Base-by-base conservation (phyloP, 352 stramenopile genomes). In the Pythium utonaiense region DNA sequence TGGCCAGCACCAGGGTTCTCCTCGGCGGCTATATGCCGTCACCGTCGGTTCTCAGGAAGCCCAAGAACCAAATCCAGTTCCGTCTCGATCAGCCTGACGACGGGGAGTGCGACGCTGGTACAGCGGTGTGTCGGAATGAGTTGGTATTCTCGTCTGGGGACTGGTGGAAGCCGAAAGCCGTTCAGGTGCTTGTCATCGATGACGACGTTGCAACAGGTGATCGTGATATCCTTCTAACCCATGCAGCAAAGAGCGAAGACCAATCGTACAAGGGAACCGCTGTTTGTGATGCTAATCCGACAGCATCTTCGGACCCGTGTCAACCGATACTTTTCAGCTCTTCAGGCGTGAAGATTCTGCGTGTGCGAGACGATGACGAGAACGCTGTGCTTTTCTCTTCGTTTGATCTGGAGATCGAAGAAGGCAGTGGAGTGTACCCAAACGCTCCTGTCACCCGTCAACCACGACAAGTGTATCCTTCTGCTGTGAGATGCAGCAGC, bases 11-110 rank as follows among this genome's bases (percentile, higher is more conserved):
- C 25, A 70, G 60, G 21, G 61, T 91, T 1, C 65, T 65, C 1
- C 49, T 91, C 1, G 76, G 81, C 10, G 78, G 75, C 10, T 84
- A 77, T 57, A 77, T 91, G 64, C 67, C 81, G 6, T 85, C 77
- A 0, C 52, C 72, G 0, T 74, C 77, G 13, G 52, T 67, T 34
- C 24, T 63, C 56, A n/a, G 33, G 6, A 50, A 58, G 27, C 63
- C 54, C 13, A 57, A 77, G 36, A 91, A 85, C 38, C 74, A 89
- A 61, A 72, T 91, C 17, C 27, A 69, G 10, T 66, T 83, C 14
- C 44, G 50, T 0, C 33, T 78, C 44, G 62, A 63, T 13, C 54
- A 64, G 8, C 33, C 73, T 36, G 72, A 55, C 52, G 56, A 70
- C 1, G 34, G 47, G 28, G 57, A 73, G 4, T 89, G 79, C 53